phyloP scores from a whole-genome alignment of 1,139 yeast species.

The Candida sp. region DNA sequence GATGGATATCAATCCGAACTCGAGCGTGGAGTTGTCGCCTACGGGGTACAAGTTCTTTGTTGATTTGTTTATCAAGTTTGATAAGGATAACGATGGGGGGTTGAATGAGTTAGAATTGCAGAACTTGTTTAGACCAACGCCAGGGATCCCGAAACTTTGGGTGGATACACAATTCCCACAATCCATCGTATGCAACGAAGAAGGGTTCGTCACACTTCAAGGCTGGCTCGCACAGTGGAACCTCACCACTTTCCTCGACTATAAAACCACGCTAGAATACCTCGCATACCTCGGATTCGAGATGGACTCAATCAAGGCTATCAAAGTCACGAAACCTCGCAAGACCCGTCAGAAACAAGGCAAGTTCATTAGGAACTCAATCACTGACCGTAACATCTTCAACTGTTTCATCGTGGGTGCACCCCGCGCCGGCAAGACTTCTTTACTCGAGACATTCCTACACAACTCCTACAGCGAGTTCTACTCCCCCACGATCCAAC shows the following conservation, averaged over 20 bases:
- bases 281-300: slow-evolving; percentile 86
- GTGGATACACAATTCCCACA: slow-evolving; percentile 82
- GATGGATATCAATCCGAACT: slow-evolving; percentile 73
- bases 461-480: slow-evolving; percentile 72
- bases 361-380: slow-evolving; percentile 66
- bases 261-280: slow-evolving; percentile 83
- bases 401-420: slow-evolving; percentile 90
- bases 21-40: slow-evolving; percentile 93
- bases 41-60: slow-evolving; percentile 93
- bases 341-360: slow-evolving; percentile 68
- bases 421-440: slow-evolving; percentile 83
- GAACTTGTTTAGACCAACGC: slow-evolving; percentile 81
- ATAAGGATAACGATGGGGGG: slow-evolving; percentile 96
- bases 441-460: slow-evolving; percentile 80
- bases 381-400: slow-evolving; percentile 86
- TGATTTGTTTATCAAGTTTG: slow-evolving; percentile 85
- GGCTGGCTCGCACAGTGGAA: slow-evolving; percentile 99
- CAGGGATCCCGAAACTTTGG: slow-evolving; percentile 92
- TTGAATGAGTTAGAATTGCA: slow-evolving; percentile 72
- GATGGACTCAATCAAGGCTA: slow-evolving; percentile 56
- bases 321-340: slow-evolving; percentile 84
- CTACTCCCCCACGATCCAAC: slow-evolving; percentile 83
- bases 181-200: slow-evolving; percentile 87
- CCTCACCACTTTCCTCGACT: slow-evolving; percentile 88
- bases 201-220: slow-evolving; percentile 88